A percentile compares a stretch with the other conserved stretches of the same genome.
Conservation (phyloP, 257 asterid species). For the Solanum commersonii region DNA sequence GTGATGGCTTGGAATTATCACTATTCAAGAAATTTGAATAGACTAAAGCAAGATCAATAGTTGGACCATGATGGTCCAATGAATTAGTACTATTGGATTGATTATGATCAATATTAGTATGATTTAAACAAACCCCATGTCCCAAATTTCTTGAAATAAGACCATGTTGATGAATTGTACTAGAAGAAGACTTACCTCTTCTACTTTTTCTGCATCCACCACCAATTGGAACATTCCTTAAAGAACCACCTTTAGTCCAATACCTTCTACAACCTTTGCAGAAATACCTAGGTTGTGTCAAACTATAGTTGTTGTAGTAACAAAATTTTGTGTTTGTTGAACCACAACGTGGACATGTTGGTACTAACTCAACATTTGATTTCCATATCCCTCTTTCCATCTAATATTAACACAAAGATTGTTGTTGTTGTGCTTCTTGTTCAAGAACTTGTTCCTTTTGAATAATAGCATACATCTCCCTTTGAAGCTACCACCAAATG, state of each 20-base stretch:
- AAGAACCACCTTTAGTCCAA: constrained; percentile 87
- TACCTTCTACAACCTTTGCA: constrained; percentile 75
- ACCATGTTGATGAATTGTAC: neutral
- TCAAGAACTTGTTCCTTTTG: neutral
- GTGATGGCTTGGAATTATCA: neutral
- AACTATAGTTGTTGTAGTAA: constrained; percentile 79
- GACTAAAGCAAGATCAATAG: constrained; percentile 57
- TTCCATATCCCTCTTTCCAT: constrained; percentile 59
- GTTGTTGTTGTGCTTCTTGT: neutral
- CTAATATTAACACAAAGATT: neutral
- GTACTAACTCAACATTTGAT: constrained; percentile 33
- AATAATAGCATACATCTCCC: neutral
- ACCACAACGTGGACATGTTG: constrained; percentile 78
- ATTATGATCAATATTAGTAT: neutral
- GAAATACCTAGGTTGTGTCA: constrained; percentile 70
- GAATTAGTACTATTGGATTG: neutral
- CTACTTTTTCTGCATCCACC: constrained; percentile 51
- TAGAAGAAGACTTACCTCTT: neutral
- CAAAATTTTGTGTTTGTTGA: constrained; percentile 72
- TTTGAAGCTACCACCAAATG: neutral
- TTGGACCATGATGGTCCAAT: neutral
- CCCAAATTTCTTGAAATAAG: neutral
- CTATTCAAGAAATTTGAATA: constrained; percentile 51
- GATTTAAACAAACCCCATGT: constrained; percentile 1
- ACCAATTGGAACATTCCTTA: constrained; percentile 67